These are phyloP conservation scores for Penicillium psychrosexuale DNA, from an alignment of 2,329 filamentous ascomycete species.

Conservation along the genomic window DNA sequence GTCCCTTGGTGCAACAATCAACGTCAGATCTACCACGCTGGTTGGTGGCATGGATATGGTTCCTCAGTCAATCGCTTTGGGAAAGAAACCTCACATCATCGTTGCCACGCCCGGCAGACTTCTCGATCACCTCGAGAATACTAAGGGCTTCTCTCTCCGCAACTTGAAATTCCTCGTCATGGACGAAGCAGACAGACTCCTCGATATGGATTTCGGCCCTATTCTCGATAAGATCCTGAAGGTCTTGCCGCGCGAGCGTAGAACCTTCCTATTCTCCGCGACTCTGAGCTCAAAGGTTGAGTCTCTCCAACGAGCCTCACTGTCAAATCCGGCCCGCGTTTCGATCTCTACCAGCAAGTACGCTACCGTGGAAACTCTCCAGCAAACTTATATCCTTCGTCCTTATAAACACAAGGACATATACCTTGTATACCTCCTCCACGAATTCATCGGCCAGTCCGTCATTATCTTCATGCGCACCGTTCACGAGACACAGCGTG, in stretches of 20 bases:
- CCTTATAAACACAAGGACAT: constrained; percentile 85
- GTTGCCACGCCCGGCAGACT: constrained; percentile 88
- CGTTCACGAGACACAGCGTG: constrained; percentile 81
- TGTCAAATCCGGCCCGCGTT: constrained; percentile 79
- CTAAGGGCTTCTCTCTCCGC: constrained; percentile 86
- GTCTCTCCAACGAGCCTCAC: constrained; percentile 80
- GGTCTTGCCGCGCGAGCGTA: constrained; percentile 71
- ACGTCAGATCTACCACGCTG: constrained; percentile 79
- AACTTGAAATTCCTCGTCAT: constrained; percentile 85
- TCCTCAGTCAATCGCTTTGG: constrained; percentile 80
- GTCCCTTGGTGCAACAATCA: constrained; percentile 79
- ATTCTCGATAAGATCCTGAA: constrained; percentile 91
- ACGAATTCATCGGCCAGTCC: constrained; percentile 81
- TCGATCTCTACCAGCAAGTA: constrained; percentile 80
- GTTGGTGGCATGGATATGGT: constrained; percentile 97
- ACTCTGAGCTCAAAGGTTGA: constrained; percentile 95
- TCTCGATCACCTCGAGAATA: constrained; percentile 91
- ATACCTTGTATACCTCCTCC: constrained; percentile 80
- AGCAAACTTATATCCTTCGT: constrained; percentile 83
- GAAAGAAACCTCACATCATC: constrained; percentile 92
- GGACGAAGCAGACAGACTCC: constrained; percentile 57
- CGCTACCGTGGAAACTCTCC: constrained; percentile 83
- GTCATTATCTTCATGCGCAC: constrained; percentile 90
- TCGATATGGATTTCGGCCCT: constrained; percentile 92
- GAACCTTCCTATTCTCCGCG: constrained; percentile 88